A percentile compares a stretch with the other conserved stretches of the same genome.
phyloP scores from a whole-genome alignment of 371 early-diverging fungal species.

The Mortierella sp. region DNA sequence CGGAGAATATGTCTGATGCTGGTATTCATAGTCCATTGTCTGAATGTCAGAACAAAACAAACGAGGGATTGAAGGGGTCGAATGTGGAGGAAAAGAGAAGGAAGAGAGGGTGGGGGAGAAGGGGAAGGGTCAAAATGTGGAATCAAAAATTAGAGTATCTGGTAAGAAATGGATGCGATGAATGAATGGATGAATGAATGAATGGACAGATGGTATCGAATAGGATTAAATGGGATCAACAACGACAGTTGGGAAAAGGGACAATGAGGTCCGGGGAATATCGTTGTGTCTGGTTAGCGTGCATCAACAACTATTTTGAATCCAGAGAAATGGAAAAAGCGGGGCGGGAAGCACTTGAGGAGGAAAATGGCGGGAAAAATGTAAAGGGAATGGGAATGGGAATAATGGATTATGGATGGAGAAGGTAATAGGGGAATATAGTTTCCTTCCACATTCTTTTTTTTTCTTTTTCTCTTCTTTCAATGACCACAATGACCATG shows the following conservation, averaged over 20 bases:
- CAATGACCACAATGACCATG: too few relatives aligned
- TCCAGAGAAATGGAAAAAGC: neutral
- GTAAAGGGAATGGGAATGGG: too few relatives aligned
- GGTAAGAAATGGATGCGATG: neutral
- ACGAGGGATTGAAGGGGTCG: neutral
- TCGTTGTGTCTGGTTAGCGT: neutral
- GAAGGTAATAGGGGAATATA: too few relatives aligned
- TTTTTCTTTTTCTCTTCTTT: too few relatives aligned
- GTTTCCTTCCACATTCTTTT: too few relatives aligned
- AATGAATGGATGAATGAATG: neutral
- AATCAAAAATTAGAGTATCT: neutral
- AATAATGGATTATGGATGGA: too few relatives aligned
- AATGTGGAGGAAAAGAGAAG: constrained; percentile 1
- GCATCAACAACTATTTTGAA: neutral
- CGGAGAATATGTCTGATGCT: constrained; percentile 20
- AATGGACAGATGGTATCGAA: neutral
- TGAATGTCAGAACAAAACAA: neutral
- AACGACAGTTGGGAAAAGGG: neutral
- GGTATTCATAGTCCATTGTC: constrained; percentile 42
- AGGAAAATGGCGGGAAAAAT: constrained; percentile 4
- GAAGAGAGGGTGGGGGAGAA: neutral
- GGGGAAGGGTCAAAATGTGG: neutral
- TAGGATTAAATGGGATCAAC: constrained; percentile 3
- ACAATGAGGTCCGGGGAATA: constrained; percentile 2
- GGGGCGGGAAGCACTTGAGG: neutral